A percentile compares a stretch with the other conserved stretches of the same genome.
phyloP scores from a whole-genome alignment of 352 stramenopile species.

The Phytophthora sp. region DNA sequence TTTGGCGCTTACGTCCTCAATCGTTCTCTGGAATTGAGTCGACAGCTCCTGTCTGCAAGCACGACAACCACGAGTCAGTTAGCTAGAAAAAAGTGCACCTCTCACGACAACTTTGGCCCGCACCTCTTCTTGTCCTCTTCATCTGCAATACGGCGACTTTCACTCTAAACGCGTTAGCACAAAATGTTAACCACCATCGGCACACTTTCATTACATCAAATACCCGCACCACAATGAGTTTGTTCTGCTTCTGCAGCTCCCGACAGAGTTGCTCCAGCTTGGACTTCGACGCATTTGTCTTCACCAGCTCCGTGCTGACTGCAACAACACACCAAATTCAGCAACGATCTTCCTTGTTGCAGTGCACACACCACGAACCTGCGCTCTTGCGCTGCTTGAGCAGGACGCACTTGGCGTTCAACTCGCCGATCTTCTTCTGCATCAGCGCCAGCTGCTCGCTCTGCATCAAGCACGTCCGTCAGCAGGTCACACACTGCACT shows the following conservation, averaged over 20 bases:
- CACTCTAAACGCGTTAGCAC: constrained; percentile 35
- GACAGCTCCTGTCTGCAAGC: constrained; percentile 67
- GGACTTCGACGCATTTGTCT: constrained; percentile 64
- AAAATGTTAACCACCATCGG: neutral
- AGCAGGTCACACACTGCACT: too few relatives aligned
- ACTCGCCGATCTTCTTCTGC: constrained; percentile 84
- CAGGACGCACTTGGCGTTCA: constrained; percentile 83
- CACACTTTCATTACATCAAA: neutral
- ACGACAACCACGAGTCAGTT: neutral
- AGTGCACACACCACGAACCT: constrained; percentile 26
- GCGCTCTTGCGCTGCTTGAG: constrained; percentile 77
- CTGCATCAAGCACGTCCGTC: too few relatives aligned
- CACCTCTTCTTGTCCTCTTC: constrained; percentile 87
- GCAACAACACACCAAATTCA: constrained; percentile 4
- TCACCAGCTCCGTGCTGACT: constrained; percentile 70
- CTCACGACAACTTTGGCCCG: too few relatives aligned
- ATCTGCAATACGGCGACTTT: constrained; percentile 84
- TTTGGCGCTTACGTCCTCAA: constrained; percentile 89
- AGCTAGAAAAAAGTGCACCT: neutral
- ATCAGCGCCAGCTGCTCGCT: constrained; percentile 65
- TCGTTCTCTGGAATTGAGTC: constrained; percentile 84
- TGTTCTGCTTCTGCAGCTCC: constrained; percentile 90
- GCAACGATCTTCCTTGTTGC: neutral
- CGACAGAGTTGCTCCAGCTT: constrained; percentile 88
- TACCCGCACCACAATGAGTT: constrained; percentile 69